These are phyloP conservation scores for Baorangia bicolor DNA, from an alignment of 768 basidiomycete species.

Conservation along the genomic window DNA sequence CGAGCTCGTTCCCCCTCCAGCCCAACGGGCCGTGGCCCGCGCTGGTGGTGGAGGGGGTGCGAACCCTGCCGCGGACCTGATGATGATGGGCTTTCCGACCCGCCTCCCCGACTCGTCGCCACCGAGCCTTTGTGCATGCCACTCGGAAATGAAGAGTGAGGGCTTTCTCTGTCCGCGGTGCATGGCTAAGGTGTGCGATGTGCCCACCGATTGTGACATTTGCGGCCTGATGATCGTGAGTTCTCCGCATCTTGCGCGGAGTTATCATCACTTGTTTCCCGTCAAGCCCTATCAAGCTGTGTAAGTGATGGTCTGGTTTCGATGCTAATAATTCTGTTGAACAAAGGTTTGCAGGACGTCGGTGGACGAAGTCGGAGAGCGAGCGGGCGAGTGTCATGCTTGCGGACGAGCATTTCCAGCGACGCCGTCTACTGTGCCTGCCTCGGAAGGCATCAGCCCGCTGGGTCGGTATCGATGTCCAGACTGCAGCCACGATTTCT, in stretches of 20 bases:
- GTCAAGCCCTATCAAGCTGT: slow-evolving; percentile 82
- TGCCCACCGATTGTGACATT: slow-evolving; percentile 96
- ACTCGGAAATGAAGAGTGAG: slow-evolving; percentile 86
- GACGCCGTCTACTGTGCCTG: slow-evolving; percentile 35
- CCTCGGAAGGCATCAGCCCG: slow-evolving; percentile 72
- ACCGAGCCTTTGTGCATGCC: slow-evolving; percentile 88
- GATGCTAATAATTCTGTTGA: background rate
- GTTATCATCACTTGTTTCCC: slow-evolving; percentile 94
- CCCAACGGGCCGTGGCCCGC: slow-evolving; percentile 60
- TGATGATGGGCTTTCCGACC: slow-evolving; percentile 99
- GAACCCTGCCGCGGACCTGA: slow-evolving; percentile 81
- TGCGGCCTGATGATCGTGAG: slow-evolving; percentile 98
- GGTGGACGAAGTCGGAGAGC: slow-evolving; percentile 37
- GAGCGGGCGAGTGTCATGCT: slow-evolving; percentile 60
- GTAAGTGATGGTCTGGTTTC: slow-evolving; percentile 48
- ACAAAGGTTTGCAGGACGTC: slow-evolving; percentile 34
- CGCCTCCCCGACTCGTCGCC: slow-evolving; percentile 82
- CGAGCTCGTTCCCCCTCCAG: slow-evolving; percentile 93
- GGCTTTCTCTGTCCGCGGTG: slow-evolving; percentile 97
- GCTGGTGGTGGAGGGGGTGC: slow-evolving; percentile 43
- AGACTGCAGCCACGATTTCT: slow-evolving; percentile 85
- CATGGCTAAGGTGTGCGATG: slow-evolving; percentile 90
- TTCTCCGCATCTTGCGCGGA: slow-evolving; percentile 94
- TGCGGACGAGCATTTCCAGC: slow-evolving; percentile 73
- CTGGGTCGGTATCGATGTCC: slow-evolving; percentile 88